Percentiles rank a stretch among this genome's conserved stretches.
These are phyloP conservation scores for Hypoxylon sp. DNA, from an alignment of 2,329 filamentous ascomycete species.

Conservation along the genomic window DNA sequence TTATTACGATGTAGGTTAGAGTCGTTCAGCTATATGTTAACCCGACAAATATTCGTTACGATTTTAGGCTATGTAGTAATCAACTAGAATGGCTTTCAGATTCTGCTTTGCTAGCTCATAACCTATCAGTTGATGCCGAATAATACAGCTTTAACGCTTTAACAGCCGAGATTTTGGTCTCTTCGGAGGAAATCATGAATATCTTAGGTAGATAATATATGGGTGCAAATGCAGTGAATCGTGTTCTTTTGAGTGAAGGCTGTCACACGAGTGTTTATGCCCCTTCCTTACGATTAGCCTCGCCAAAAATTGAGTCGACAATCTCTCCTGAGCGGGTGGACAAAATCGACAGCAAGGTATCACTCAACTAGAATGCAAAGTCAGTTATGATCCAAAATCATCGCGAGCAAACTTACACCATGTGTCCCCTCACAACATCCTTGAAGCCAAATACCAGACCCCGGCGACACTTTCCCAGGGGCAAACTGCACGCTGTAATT, in stretches of 20 bases:
- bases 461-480: conserved; percentile 75
- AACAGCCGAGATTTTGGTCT: neutral
- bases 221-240: neutral
- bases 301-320: conserved; percentile 51
- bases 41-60: neutral
- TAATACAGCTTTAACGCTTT: neutral
- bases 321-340: conserved; percentile 51
- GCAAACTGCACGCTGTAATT: conserved; percentile 85
- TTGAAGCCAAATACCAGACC: conserved; percentile 90
- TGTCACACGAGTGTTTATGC: neutral
- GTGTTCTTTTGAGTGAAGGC: neutral
- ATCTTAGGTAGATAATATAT: conserved; percentile 3
- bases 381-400: conserved; percentile 69
- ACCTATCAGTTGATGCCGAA: conserved; percentile 9
- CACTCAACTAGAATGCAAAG: conserved; percentile 56
- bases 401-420: conserved; percentile 74
- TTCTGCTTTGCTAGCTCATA: neutral
- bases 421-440: conserved; percentile 95
- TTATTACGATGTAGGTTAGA: too few relatives aligned
- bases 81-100: neutral
- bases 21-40: neutral
- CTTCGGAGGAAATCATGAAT: conserved; percentile 14
- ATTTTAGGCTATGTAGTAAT: neutral
- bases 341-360: conserved; percentile 51
- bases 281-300: conserved; percentile 9